phyloP scores from a whole-genome alignment of 179 eudicot genomes.

The Patellifolia procumbens region DNA sequence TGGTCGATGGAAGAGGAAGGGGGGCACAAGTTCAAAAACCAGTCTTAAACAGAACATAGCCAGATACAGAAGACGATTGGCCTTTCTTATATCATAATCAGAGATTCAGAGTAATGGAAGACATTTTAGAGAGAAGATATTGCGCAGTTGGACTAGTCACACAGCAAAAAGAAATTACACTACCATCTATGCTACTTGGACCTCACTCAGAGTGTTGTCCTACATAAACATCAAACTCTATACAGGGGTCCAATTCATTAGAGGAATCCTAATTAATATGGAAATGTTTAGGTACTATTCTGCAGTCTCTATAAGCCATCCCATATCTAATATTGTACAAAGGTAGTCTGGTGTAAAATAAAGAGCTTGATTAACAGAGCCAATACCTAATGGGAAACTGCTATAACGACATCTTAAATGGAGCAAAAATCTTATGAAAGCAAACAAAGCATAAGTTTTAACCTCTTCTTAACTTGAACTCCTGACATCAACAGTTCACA shows the following conservation, averaged over 20 bases:
- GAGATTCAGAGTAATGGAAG: neutral
- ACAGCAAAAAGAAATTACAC: neutral
- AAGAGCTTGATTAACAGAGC: neutral
- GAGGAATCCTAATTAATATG: neutral
- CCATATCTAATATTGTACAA: neutral
- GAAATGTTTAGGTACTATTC: neutral
- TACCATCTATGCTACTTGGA: neutral
- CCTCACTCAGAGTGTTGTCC: neutral
- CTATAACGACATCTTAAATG: neutral
- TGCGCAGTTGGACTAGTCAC: neutral
- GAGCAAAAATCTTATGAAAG: neutral
- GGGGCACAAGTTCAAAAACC: neutral
- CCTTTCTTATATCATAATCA: neutral
- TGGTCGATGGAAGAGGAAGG: neutral
- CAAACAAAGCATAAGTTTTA: neutral
- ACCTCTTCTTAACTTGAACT: neutral
- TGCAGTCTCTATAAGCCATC: neutral
- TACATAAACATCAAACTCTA: neutral
- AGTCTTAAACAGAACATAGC: neutral
- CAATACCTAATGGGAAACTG: neutral
- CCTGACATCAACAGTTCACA: neutral
- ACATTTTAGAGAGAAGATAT: neutral
- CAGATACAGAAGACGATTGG: neutral
- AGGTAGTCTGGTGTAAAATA: neutral
- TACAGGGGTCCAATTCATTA: neutral